Evolutionary conservation across 2,329 filamentous ascomycete genomes (phyloP).

Genomic region (Alternaria gansuensis): DNA sequence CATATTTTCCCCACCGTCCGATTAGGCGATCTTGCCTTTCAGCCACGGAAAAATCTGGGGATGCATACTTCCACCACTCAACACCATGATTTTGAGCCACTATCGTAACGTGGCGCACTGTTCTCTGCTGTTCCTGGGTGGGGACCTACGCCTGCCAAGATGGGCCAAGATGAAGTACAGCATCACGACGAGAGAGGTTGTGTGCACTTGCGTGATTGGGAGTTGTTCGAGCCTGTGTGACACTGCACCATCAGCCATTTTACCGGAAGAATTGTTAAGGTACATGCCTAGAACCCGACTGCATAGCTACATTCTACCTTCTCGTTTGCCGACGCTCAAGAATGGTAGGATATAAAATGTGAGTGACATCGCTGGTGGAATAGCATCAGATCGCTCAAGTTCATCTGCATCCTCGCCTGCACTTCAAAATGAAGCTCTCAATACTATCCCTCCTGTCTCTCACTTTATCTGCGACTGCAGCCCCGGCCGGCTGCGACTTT

Average conservation of each 20-base stretch:
- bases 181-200: conserved; percentile 9
- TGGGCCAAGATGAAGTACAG: conserved; percentile 15
- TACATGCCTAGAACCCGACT: neutral
- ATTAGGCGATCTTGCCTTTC: conserved; percentile 25
- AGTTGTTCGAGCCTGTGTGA: conserved; percentile 10
- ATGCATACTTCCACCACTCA: conserved; percentile 37
- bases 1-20: conserved; percentile 23
- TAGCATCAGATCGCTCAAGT: conserved; percentile 1
- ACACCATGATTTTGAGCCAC: conserved; percentile 21
- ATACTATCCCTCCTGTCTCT: conserved; percentile 31
- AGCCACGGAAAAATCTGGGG: conserved; percentile 29
- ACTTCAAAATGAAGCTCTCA: conserved; percentile 41
- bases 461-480: conserved; percentile 29
- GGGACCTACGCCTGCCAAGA: conserved; percentile 17
- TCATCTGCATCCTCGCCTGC: conserved; percentile 4
- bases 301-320: neutral
- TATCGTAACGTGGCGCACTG: conserved; percentile 14
- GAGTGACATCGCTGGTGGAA: neutral
- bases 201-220: conserved; percentile 10
- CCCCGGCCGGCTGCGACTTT: conserved; percentile 36
- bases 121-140: conserved; percentile 20
- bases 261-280: conserved; percentile 27
- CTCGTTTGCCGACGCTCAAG: neutral
- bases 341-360: conserved; percentile 9
- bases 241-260: conserved; percentile 16